Percentiles rank a stretch among this genome's conserved stretches.
Conservation (phyloP, 306 rosid genomes). For the Castanospermum australe region DNA sequence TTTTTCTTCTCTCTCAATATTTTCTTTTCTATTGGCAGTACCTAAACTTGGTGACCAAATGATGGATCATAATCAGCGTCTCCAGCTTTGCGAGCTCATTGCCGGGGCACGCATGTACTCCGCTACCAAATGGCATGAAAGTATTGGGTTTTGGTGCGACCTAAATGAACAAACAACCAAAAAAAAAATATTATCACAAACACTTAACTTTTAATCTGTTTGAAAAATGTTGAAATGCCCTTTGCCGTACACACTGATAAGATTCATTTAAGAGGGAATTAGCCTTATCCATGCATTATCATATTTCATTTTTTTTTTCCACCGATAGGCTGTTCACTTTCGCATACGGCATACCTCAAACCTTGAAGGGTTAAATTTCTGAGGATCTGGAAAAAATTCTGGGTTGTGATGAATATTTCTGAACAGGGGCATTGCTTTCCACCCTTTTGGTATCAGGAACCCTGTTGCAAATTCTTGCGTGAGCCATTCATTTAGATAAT, state of each 20-base stretch:
- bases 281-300: constrained; percentile 10
- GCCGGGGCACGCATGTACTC: constrained; percentile 94
- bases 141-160: constrained; percentile 88
- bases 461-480: constrained; percentile 55
- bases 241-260: neutral
- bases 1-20: neutral
- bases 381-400: constrained; percentile 71
- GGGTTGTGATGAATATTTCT: constrained; percentile 90
- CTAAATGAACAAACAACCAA: constrained; percentile 31
- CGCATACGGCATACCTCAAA: constrained; percentile 77
- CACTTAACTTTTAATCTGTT: neutral
- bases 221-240: neutral
- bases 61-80: constrained; percentile 76
- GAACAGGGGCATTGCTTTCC: constrained; percentile 97
- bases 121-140: constrained; percentile 92
- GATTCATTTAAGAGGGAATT: constrained; percentile 3
- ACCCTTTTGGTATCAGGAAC: constrained; percentile 85
- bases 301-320: neutral
- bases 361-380: constrained; percentile 78
- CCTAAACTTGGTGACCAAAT: constrained; percentile 86
- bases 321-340: neutral
- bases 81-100: constrained; percentile 96
- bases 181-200: neutral
- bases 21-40: constrained; percentile 17
- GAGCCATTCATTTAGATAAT: neutral